Conservation (phyloP, 495 filamentous ascomycete genomes). For the Penicillium egyptiacum region DNA sequence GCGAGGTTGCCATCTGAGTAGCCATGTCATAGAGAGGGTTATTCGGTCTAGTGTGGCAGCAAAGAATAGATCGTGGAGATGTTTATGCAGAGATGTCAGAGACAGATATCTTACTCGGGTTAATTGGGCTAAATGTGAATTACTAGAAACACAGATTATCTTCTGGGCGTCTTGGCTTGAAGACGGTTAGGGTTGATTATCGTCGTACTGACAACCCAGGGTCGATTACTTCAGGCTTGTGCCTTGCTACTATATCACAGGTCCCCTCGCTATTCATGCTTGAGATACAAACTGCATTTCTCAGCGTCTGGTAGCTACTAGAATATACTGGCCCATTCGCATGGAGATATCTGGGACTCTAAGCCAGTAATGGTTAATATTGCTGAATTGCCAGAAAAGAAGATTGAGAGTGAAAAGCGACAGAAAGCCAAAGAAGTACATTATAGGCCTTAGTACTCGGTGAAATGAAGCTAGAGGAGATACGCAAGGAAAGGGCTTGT, state of each 20-base stretch:
- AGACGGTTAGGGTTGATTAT: slow-evolving; percentile 5
- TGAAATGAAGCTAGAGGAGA: neutral
- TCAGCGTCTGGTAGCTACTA: neutral
- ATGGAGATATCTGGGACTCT: neutral
- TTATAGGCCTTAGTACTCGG: neutral
- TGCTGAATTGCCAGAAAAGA: neutral
- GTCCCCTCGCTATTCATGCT: slow-evolving; percentile 1
- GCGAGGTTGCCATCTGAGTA: neutral
- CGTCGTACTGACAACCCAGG: slow-evolving; percentile 25
- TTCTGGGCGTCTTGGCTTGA: neutral
- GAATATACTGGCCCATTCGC: neutral
- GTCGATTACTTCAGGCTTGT: slow-evolving; percentile 10
- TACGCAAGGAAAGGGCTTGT: neutral
- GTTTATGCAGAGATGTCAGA: neutral
- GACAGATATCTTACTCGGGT: neutral
- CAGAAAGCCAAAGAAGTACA: neutral
- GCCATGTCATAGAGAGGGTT: neutral
- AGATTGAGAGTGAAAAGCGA: neutral
- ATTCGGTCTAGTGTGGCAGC: neutral
- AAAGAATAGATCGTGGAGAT: neutral
- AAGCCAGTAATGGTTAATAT: neutral
- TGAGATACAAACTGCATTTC: neutral
- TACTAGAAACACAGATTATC: neutral
- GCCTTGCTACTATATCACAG: slow-evolving; percentile 4
- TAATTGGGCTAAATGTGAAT: neutral